Percentiles rank a stretch among this genome's conserved stretches.
Conservation (phyloP, 306 rosid genomes). For the Quercus berberidifolia region DNA sequence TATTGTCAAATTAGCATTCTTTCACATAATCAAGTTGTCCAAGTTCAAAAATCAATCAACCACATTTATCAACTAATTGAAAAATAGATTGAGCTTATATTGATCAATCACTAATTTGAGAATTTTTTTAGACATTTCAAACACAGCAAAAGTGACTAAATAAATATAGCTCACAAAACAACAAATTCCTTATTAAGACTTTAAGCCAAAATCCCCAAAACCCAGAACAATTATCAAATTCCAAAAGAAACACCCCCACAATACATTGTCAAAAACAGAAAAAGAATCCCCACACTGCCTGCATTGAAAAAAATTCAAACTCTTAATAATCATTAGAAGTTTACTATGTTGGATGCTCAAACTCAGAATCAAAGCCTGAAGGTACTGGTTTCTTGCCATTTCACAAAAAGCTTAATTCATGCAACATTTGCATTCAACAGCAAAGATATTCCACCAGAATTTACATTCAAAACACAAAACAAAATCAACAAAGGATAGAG, state of each 20-base stretch:
- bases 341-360: background rate
- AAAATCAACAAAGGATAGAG: background rate
- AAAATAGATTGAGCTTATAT: too few species aligned
- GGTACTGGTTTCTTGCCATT: background rate
- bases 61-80: too few species aligned
- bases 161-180: too few species aligned
- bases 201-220: too few species aligned
- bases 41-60: background rate
- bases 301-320: too few species aligned
- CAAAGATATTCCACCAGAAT: background rate
- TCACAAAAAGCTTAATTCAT: constrained; percentile 3
- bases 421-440: constrained; percentile 5
- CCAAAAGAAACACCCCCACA: background rate
- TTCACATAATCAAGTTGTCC: background rate
- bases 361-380: background rate
- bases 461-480: background rate
- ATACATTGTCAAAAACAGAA: background rate
- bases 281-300: background rate
- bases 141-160: too few species aligned
- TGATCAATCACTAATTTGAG: too few species aligned
- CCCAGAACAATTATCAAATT: background rate
- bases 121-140: too few species aligned
- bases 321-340: too few species aligned
- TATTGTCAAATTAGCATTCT: background rate
- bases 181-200: too few species aligned